Conservation (phyloP, 176 grass and related monocot genomes). For the Eleusine coracana region DNA sequence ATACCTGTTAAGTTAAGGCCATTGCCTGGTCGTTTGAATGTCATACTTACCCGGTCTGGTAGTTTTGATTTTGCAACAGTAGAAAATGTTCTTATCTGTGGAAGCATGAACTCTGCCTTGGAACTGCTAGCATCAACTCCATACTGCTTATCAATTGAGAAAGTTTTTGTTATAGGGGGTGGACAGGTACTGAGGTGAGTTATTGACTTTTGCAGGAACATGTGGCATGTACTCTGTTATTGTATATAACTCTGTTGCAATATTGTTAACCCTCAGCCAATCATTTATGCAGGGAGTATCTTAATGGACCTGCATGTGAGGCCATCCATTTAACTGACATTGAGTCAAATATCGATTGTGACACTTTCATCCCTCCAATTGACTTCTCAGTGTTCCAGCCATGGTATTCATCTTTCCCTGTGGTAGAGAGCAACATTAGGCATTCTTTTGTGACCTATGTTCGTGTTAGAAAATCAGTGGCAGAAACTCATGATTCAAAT, state of each 20-base stretch:
- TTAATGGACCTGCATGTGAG: constrained; percentile 77
- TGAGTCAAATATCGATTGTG: constrained; percentile 58
- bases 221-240: neutral
- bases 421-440: constrained; percentile 68
- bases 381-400: constrained; percentile 68
- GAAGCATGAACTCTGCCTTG: constrained; percentile 73
- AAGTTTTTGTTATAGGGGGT: constrained; percentile 81
- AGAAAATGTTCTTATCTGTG: constrained; percentile 77
- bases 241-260: neutral
- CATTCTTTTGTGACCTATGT: constrained; percentile 80
- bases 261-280: constrained; percentile 25
- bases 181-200: constrained; percentile 73
- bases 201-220: constrained; percentile 22
- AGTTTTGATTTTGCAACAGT: constrained; percentile 73
- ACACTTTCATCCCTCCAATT: constrained; percentile 71
- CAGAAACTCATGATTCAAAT: constrained; percentile 43
- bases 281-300: constrained; percentile 56
- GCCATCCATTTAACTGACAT: constrained; percentile 89
- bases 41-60: constrained; percentile 76
- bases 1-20: constrained; percentile 66
- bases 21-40: constrained; percentile 77
- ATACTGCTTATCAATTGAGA: constrained; percentile 83
- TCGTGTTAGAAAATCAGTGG: constrained; percentile 49
- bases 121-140: constrained; percentile 65
- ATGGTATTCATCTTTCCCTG: constrained; percentile 86